Conservation (phyloP, 108 stramenopile genomes). For the Nitzschia sp. region DNA sequence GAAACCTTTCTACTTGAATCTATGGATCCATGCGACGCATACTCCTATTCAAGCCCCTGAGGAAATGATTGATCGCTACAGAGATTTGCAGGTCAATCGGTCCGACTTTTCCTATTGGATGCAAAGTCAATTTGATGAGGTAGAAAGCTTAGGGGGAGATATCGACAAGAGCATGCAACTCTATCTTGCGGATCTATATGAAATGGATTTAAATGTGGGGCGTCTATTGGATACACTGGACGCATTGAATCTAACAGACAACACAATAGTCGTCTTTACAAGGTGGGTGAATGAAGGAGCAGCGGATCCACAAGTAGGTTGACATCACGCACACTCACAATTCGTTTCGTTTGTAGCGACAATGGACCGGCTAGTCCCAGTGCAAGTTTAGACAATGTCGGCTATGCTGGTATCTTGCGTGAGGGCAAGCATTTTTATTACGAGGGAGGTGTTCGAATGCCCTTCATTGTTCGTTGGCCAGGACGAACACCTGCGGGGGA, state of each 20-base stretch:
- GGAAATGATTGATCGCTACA: neutral
- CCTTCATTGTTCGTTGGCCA: slow-evolving; percentile 12
- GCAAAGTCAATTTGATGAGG: slow-evolving; percentile 4
- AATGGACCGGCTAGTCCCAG: slow-evolving; percentile 7
- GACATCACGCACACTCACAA: too few species aligned
- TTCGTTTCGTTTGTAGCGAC: neutral
- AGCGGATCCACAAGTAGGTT: too few species aligned
- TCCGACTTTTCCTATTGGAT: neutral
- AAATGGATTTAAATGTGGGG: slow-evolving; percentile 1
- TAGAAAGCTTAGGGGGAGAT: neutral
- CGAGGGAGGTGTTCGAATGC: slow-evolving; percentile 19
- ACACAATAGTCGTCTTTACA: slow-evolving; percentile 13
- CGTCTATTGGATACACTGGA: slow-evolving; percentile 6
- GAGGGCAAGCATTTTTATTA: slow-evolving; percentile 10
- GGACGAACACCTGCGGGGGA: neutral
- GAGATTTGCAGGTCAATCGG: neutral
- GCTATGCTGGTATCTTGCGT: slow-evolving; percentile 2
- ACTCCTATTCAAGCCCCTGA: neutral
- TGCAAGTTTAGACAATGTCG: neutral
- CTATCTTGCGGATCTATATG: slow-evolving; percentile 4
- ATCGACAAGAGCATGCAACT: slow-evolving; percentile 1
- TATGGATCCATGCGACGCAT: slow-evolving; percentile 1
- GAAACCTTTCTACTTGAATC: slow-evolving; percentile 1
- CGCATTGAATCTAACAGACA: neutral
- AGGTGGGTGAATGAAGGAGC: neutral